phyloP scores from a whole-genome alignment of 257 asterid species.

The Haberlea rhodopensis region DNA sequence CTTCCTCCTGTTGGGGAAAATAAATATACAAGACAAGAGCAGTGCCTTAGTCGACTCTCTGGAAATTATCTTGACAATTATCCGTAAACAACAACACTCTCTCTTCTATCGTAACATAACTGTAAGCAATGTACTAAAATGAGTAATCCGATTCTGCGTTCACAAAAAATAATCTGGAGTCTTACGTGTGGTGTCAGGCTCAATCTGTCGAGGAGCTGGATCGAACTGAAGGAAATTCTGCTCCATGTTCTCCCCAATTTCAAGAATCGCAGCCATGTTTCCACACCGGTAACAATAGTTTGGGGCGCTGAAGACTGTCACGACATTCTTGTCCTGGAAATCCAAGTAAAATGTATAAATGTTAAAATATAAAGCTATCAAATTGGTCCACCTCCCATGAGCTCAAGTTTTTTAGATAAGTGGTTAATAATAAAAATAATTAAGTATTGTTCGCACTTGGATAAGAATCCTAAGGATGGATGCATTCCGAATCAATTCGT shows the following conservation, averaged over 20 bases:
- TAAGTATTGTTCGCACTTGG: too few relatives aligned
- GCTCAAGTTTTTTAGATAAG: background rate
- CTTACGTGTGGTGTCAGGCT: conserved; percentile 90
- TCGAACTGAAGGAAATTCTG: conserved; percentile 94
- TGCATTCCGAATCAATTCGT: conserved; percentile 27
- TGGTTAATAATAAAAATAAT: conserved; percentile 23
- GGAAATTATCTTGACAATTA: conserved; percentile 44
- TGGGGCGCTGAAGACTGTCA: conserved; percentile 90
- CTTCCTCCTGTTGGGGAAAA: conserved; percentile 29
- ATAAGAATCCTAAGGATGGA: background rate
- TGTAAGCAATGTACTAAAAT: conserved; percentile 38
- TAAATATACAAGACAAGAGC: conserved; percentile 55
- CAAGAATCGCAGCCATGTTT: conserved; percentile 96
- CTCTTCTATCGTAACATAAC: conserved; percentile 59
- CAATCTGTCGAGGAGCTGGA: conserved; percentile 94
- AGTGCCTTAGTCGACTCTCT: conserved; percentile 41
- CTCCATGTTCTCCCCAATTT: conserved; percentile 89
- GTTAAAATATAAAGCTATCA: background rate
- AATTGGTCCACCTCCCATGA: conserved; percentile 2
- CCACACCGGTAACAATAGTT: conserved; percentile 97
- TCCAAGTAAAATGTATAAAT: conserved; percentile 4
- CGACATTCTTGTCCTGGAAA: conserved; percentile 87
- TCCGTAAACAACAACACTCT: conserved; percentile 62
- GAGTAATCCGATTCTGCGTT: conserved; percentile 33
- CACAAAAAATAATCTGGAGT: conserved; percentile 93